phyloP scores from a whole-genome alignment of 2,329 filamentous ascomycete species.

The Hortaea werneckii region DNA sequence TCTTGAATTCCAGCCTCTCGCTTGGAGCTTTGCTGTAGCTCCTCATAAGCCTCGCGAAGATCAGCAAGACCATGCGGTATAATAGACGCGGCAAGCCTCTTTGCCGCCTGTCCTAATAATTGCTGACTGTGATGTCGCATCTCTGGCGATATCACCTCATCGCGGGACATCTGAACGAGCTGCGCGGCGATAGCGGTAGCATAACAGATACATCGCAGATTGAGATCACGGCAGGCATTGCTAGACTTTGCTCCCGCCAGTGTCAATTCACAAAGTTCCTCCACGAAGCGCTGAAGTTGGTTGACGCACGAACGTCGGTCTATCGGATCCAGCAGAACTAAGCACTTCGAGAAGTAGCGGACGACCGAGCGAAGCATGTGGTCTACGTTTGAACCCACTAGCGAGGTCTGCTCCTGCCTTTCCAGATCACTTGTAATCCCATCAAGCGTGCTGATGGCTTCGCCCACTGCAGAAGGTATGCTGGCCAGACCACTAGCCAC shows the following conservation, averaged over 20 bases:
- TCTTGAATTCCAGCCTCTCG: slow-evolving; percentile 41
- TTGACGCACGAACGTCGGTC: slow-evolving; percentile 40
- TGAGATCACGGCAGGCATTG: not conserved
- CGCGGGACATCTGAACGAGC: slow-evolving; percentile 21
- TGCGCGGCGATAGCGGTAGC: slow-evolving; percentile 24
- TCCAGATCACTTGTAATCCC: not conserved
- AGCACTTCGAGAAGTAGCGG: slow-evolving; percentile 37
- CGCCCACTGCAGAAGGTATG: slow-evolving; percentile 26
- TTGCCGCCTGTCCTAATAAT: slow-evolving; percentile 27
- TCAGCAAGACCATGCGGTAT: slow-evolving; percentile 13
- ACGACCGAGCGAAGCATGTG: slow-evolving; percentile 37
- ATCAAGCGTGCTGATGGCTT: slow-evolving; percentile 9
- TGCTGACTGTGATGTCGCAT: slow-evolving; percentile 14
- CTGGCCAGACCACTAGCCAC: slow-evolving; percentile 38
- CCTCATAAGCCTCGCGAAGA: slow-evolving; percentile 36
- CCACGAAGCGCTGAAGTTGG: slow-evolving; percentile 32
- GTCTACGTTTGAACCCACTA: slow-evolving; percentile 5
- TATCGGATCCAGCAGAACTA: slow-evolving; percentile 45
- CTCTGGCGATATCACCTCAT: slow-evolving; percentile 14
- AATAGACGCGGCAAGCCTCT: slow-evolving; percentile 28
- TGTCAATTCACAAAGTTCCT: slow-evolving; percentile 20
- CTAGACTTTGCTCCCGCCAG: slow-evolving; percentile 1
- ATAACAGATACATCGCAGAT: slow-evolving; percentile 10
- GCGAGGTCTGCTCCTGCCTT: not conserved
- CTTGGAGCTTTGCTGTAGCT: slow-evolving; percentile 29